Conservation (phyloP, 768 basidiomycete genomes). For the Hericium rajendrae region DNA sequence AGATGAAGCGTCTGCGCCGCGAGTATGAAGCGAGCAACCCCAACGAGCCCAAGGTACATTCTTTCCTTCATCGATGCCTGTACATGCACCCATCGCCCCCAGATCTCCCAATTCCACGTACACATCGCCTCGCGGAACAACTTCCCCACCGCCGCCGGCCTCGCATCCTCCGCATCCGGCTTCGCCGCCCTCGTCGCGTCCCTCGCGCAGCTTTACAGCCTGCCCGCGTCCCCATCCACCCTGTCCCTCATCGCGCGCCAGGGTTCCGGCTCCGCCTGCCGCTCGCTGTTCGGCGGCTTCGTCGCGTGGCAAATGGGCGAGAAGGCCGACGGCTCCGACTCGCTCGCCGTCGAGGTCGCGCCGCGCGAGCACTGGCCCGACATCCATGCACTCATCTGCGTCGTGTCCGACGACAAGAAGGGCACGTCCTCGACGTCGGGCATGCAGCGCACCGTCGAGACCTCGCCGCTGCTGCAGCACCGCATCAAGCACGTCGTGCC, state of each 20-base stretch:
- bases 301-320: slow-evolving; percentile 89
- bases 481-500: slow-evolving; percentile 86
- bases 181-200: slow-evolving; percentile 93
- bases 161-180: slow-evolving; percentile 95
- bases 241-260: slow-evolving; percentile 94
- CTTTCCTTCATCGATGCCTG: slow-evolving; percentile 4
- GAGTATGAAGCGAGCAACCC: slow-evolving; percentile 64
- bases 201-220: slow-evolving; percentile 75
- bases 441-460: slow-evolving; percentile 97
- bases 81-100: slow-evolving; percentile 1
- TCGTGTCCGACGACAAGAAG: slow-evolving; percentile 94
- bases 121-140: slow-evolving; percentile 96
- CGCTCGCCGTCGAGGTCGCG: slow-evolving; percentile 81
- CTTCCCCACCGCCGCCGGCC: slow-evolving; percentile 97
- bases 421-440: slow-evolving; percentile 90
- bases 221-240: slow-evolving; percentile 66
- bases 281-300: slow-evolving; percentile 94
- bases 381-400: slow-evolving; percentile 94
- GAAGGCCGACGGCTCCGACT: slow-evolving; percentile 66
- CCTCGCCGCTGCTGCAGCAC: slow-evolving; percentile 78
- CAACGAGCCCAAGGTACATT: slow-evolving; percentile 51
- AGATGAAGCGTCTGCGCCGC: slow-evolving; percentile 73
- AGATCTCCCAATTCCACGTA: slow-evolving; percentile 66
- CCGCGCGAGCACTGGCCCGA: slow-evolving; percentile 86
- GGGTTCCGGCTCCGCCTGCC: slow-evolving; percentile 95